Evolutionary conservation across 805 yeast genomes (phyloP), one percentile per base, ranked within the genome.

Genomic region (Lachancea kluyveri): DNA sequence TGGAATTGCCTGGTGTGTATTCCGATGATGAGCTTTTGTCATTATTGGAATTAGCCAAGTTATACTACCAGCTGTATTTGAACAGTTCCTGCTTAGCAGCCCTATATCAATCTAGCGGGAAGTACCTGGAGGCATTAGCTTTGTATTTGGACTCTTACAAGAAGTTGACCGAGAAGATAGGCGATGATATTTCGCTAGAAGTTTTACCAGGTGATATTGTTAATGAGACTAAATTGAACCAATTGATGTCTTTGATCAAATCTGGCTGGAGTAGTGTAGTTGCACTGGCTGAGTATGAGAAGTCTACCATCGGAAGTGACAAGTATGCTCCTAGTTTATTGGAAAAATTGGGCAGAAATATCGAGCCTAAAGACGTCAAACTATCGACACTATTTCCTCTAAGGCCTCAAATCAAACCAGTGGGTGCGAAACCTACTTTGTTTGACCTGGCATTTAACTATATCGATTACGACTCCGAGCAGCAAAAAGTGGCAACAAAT

Each of bases 401-500:
- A 24, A 60, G 52, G 34, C 62, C 72, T 34, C 43, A 47, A n/a
- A 29, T 86, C 24, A 63, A 60, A 41, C 82, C 94, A 1, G 74
- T 83, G 2, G 69, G 77, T 32, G 73, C 79, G 36, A 90, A 92
- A 59, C 96, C 98, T 0, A 94, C 87, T 7, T 70, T 88, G 48
- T 92, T 86, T 48, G 98, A 90, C 54, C 66, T 85, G 42, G 97
- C 94, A 0, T 88, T 68, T 65, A 88, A 87, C 54, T 87, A 83
- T 50, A 70, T 88, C 32, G 65, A 68, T 21, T 78, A 26, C 21
- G 48, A n/a, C n/a, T n/a, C n/a, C n/a, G n/a, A 22, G 25, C 37
- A 28, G 30, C 45, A 14, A 23, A 39, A 8, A 32, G 17, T 8
- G 36, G n/a, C n/a, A n/a, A n/a, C n/a, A n/a, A n/a, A n/a, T 14